Conservation (phyloP, 768 basidiomycete genomes). For the Floccularia luteovirens region DNA sequence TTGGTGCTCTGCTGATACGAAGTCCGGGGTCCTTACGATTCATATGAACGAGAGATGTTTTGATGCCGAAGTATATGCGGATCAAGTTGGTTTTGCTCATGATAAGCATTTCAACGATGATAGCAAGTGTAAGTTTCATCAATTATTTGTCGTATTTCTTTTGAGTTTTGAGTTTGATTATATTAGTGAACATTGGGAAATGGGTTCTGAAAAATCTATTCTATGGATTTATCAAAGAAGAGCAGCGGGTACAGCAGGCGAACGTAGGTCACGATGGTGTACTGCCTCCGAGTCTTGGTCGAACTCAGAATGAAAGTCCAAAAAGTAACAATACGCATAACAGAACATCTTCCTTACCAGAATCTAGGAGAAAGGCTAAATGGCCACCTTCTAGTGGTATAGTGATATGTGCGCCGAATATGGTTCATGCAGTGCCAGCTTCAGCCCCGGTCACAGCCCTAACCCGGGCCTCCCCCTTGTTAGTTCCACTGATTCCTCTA, state of each 20-base stretch:
- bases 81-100: conserved; percentile 70
- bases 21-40: conserved; percentile 80
- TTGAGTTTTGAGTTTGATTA: conserved; percentile 7
- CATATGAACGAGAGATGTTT: conserved; percentile 86
- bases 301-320: neutral
- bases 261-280: conserved; percentile 6
- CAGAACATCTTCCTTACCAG: conserved; percentile 18
- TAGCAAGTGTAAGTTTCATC: conserved; percentile 54
- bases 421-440: conserved; percentile 63
- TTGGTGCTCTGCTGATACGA: conserved; percentile 89
- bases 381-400: conserved; percentile 23
- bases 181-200: conserved; percentile 82
- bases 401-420: conserved; percentile 55
- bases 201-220: conserved; percentile 89
- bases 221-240: conserved; percentile 65
- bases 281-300: conserved; percentile 13
- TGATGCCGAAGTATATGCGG: conserved; percentile 92
- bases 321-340: conserved; percentile 2
- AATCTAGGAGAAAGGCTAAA: conserved; percentile 14
- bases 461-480: conserved; percentile 43
- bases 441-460: conserved; percentile 30
- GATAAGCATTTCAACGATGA: conserved; percentile 70
- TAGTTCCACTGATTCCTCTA: conserved; percentile 54
- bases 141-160: conserved; percentile 2
- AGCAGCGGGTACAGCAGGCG: conserved; percentile 28